These are phyloP conservation scores for Aspergillus puulaauensis DNA, from an alignment of 2,329 filamentous ascomycete genomes.

Conservation along the genomic window DNA sequence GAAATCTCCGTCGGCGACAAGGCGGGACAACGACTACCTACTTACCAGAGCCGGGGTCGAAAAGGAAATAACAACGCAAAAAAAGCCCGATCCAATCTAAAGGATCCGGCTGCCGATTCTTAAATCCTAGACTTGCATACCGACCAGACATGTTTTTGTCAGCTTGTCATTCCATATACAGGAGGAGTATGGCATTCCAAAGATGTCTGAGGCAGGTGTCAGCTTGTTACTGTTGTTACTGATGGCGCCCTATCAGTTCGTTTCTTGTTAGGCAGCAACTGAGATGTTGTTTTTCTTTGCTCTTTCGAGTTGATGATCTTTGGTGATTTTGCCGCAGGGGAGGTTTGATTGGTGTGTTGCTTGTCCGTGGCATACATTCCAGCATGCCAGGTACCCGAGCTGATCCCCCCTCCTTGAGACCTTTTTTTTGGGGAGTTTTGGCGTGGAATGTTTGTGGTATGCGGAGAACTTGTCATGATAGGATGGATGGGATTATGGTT, in stretches of 20 bases:
- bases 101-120: background rate
- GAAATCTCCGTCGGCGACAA: background rate
- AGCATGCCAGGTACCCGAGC: background rate
- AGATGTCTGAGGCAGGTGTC: background rate
- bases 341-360: background rate
- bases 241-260: background rate
- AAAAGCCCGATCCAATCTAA: no score
- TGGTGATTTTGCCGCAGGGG: background rate
- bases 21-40: background rate
- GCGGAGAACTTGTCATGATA: background rate
- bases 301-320: background rate
- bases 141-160: background rate
- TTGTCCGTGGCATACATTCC: background rate
- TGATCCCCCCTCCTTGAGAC: background rate
- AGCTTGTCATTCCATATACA: background rate
- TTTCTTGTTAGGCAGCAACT: no score
- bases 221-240: background rate
- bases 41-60: background rate
- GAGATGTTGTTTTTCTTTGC: no score
- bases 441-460: background rate
- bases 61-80: background rate
- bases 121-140: background rate
- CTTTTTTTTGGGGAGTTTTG: background rate
- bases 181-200: background rate
- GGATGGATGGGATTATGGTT: background rate